These are phyloP conservation scores for Kentomonas sorsogonicus DNA, from an alignment of 208 protist genomes.

Conservation along the genomic window DNA sequence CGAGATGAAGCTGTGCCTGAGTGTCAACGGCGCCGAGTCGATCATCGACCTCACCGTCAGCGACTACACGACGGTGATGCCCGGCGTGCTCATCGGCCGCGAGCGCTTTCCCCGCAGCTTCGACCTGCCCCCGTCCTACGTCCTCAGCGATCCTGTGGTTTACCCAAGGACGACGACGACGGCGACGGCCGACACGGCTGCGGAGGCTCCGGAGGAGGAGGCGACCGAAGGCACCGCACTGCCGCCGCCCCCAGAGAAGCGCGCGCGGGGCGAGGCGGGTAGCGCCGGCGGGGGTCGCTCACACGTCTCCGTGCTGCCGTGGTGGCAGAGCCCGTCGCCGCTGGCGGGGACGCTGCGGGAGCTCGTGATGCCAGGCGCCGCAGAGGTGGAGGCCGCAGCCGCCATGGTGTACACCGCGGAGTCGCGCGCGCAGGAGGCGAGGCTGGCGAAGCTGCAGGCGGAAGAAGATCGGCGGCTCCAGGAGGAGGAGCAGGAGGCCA, in stretches of 20 bases:
- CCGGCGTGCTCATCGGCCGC: slow-evolving; percentile 70
- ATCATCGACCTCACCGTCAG: slow-evolving; percentile 47
- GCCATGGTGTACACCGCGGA: slow-evolving; percentile 31
- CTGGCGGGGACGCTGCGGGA: slow-evolving; percentile 41
- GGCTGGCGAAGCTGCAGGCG: slow-evolving; percentile 23
- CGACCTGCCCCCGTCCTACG: slow-evolving; percentile 17
- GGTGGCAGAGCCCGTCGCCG: slow-evolving; percentile 72
- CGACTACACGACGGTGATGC: slow-evolving; percentile 31
- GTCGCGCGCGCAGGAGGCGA: slow-evolving; percentile 31
- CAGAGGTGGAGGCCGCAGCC: slow-evolving; percentile 33
- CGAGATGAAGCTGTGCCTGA: slow-evolving; percentile 35
- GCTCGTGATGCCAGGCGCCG: slow-evolving; percentile 29
- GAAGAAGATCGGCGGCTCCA: slow-evolving; percentile 16
- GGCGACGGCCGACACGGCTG: neutral
- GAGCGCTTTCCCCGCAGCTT: slow-evolving; percentile 43
- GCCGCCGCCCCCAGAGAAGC: too few relatives aligned
- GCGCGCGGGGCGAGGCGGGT: too few relatives aligned
- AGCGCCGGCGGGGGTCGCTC: too few relatives aligned
- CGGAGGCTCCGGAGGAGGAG: too few relatives aligned
- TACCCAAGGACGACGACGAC: neutral
- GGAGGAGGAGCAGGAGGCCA: slow-evolving; percentile 13
- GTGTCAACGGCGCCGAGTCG: slow-evolving; percentile 35
- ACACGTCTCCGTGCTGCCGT: too few relatives aligned
- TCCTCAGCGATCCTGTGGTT: slow-evolving; percentile 35
- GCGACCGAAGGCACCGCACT: too few relatives aligned